phyloP scores from a whole-genome alignment of 139 green algal genomes.

The Monoraphidium neglectum region DNA sequence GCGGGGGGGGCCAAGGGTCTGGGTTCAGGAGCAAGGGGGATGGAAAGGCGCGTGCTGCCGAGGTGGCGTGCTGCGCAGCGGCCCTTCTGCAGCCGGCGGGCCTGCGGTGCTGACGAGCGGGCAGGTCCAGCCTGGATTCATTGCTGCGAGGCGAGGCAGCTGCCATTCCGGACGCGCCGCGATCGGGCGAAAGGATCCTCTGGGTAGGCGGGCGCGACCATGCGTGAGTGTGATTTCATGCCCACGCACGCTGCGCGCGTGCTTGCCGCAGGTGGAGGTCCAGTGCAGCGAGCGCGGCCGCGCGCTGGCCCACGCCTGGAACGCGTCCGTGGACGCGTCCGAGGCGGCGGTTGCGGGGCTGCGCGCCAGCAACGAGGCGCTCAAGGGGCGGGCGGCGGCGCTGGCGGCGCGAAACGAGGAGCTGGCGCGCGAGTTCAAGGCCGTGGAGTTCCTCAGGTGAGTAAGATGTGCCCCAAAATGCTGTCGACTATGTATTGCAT shows the following conservation, averaged over 20 bases:
- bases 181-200: neutral
- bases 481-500: too few relatives aligned
- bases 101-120: neutral
- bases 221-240: neutral
- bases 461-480: too few relatives aligned
- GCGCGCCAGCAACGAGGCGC: constrained; percentile 16
- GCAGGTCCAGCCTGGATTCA: neutral
- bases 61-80: neutral
- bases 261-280: constrained; percentile 58
- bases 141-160: too few relatives aligned
- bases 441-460: constrained; percentile 26
- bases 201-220: neutral
- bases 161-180: too few relatives aligned
- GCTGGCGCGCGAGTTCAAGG: constrained; percentile 24
- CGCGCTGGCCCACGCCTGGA: constrained; percentile 59
- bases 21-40: too few relatives aligned
- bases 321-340: constrained; percentile 44
- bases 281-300: constrained; percentile 61
- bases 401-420: constrained; percentile 12
- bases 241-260: neutral
- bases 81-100: neutral
- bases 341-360: constrained; percentile 16
- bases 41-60: too few relatives aligned
- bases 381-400: constrained; percentile 8
- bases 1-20: too few relatives aligned